Evolutionary conservation across 208 protist species (phyloP).

Genomic region (Leishmania braziliensis): DNA sequence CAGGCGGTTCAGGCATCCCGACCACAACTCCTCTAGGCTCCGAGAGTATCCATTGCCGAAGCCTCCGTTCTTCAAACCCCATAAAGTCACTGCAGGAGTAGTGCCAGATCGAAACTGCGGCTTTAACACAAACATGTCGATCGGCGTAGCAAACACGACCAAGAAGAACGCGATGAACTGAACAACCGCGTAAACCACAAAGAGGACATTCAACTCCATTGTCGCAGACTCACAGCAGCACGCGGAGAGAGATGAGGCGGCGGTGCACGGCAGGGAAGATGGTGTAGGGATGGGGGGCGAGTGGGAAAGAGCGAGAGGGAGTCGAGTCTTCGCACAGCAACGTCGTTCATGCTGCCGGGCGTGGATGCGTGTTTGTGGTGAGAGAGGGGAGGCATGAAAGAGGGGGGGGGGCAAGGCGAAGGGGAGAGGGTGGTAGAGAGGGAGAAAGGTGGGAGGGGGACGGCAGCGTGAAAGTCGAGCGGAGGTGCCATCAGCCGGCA

Average conservation of each 20-base stretch:
- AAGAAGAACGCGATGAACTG: constrained; percentile 47
- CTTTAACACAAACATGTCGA: constrained; percentile 56
- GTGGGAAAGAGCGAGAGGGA: not conserved
- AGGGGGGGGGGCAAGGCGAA: no score
- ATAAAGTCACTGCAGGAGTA: no score
- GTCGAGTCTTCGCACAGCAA: not conserved
- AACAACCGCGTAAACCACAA: constrained; percentile 52
- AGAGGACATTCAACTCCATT: constrained; percentile 31
- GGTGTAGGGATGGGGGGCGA: not conserved
- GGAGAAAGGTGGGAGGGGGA: not conserved
- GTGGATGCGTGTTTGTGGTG: no score
- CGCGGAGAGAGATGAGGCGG: not conserved
- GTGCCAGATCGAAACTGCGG: no score
- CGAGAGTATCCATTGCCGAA: no score
- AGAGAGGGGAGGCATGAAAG: no score
- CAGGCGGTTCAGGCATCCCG: no score
- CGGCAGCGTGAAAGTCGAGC: no score
- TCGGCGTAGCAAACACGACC: constrained; percentile 51
- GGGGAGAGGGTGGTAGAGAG: no score
- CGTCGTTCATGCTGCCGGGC: not conserved
- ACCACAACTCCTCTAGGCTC: no score
- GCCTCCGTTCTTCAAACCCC: no score
- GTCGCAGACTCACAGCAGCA: not conserved
- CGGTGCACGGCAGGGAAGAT: not conserved
- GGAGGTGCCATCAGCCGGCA: no score